Evolutionary conservation across 1,139 yeast species (phyloP).

Genomic region (Kurtzmaniella natalensis): DNA sequence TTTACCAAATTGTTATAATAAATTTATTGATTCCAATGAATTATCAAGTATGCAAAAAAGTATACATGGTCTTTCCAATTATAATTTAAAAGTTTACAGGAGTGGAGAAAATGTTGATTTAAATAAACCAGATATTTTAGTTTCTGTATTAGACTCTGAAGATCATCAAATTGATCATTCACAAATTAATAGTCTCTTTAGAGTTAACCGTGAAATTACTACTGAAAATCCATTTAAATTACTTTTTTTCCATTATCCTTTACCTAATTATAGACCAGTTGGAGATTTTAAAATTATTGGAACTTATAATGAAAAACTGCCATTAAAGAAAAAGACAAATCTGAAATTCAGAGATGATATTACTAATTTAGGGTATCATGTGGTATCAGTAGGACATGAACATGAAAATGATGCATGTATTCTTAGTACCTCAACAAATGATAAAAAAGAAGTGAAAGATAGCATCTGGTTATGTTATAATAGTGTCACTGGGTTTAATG

Average conservation of each 20-base stretch:
- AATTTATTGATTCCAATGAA: constrained; percentile 5
- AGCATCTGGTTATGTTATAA: constrained; percentile 39
- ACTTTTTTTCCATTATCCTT: constrained; percentile 48
- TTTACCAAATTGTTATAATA: constrained; percentile 37
- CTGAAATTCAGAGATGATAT: constrained; percentile 33
- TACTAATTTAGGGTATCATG: constrained; percentile 35
- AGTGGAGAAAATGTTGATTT: constrained; percentile 5
- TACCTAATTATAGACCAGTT: constrained; percentile 48
- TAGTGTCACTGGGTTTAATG: constrained; percentile 38
- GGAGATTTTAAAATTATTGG: constrained; percentile 49
- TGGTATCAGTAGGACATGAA: constrained; percentile 51
- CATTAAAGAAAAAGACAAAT: constrained; percentile 31
- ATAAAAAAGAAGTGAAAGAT: constrained; percentile 11
- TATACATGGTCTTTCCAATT: constrained; percentile 35
- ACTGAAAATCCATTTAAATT: constrained; percentile 21
- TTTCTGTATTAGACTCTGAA: constrained; percentile 34
- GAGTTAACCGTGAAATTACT: constrained; percentile 14
- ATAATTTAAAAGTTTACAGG: constrained; percentile 22
- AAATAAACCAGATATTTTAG: constrained; percentile 18
- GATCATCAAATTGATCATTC: constrained; percentile 24
- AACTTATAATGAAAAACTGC: constrained; percentile 42
- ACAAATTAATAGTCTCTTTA: constrained; percentile 27
- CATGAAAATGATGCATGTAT: constrained; percentile 55
- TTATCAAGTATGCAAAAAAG: constrained; percentile 3
- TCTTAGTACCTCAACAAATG: constrained; percentile 14